Base-by-base conservation (phyloP, 768 basidiomycete genomes). In the Naganishia vishniacii region DNA sequence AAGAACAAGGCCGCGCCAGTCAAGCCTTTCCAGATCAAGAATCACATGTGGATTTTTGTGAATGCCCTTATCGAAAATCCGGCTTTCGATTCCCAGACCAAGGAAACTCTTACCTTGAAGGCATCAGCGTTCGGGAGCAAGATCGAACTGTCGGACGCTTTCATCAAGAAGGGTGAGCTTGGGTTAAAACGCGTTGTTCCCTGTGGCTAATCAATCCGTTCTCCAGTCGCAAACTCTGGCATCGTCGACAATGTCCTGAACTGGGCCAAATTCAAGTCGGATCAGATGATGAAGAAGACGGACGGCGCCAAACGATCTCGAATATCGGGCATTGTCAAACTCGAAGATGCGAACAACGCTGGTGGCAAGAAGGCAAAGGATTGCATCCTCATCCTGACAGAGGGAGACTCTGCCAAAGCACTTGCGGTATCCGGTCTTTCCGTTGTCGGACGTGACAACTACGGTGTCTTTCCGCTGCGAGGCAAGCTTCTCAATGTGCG, bases 381-480 rank as follows among this genome's bases (percentile, higher is more conserved):
- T 47, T 98, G 95, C 71, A 98, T 95, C 1, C 84, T 99, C 60
- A 99, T 99, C 64, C 81, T 99, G 4, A 98, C 95, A 0, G 95
- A 99, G 83, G 95, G 95, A 81, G 94, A 98, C 79, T 98, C 95
- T 25, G 95, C 95, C 81, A 97, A 97, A 76, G 86, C 92, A 6
- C 82, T 99, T 41, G 95, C 95, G 11, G 86, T 98, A 28, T 91
- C 93, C 48, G 95, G 95, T 51, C 84, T 99, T 34, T 84, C 86
- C 62, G 92, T 97, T 29, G 91, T 97, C 63, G 95, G 95, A 4
- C 87, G 95, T 65, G 93, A 99, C 77, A 85, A 91, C 73, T 99
- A 91, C 67, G 95, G 95, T 45, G 95, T 99, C 41, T 99, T 99
- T 79, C 95, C 95, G 0, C 81, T 99, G 48, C 90, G 95, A 18